phyloP scores from a whole-genome alignment of 2,329 filamentous ascomycete genomes.

The Arthrobotrys musiformis region DNA sequence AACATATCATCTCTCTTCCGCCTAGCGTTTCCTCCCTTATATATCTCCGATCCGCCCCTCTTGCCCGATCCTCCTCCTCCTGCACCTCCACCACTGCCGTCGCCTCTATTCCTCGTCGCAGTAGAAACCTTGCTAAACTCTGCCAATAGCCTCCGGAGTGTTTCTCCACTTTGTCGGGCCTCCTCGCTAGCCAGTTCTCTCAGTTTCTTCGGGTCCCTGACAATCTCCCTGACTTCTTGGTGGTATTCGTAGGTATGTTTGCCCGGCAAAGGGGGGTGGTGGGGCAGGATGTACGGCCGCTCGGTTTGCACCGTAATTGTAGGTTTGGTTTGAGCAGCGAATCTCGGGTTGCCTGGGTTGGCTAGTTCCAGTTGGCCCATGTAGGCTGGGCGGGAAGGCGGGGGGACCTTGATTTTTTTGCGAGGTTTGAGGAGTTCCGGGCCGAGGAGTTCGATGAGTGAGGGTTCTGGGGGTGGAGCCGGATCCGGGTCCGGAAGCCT shows the following conservation, averaged over 20 bases:
- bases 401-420: slow-evolving; percentile 47
- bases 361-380: slow-evolving; percentile 56
- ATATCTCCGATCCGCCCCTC: slow-evolving; percentile 22
- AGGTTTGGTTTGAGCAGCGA: slow-evolving; percentile 68
- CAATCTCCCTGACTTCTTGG: slow-evolving; percentile 69
- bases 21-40: slow-evolving; percentile 52
- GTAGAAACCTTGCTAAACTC: slow-evolving; percentile 58
- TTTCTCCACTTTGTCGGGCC: slow-evolving; percentile 73
- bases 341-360: slow-evolving; percentile 62
- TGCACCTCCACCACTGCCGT: slow-evolving; percentile 29
- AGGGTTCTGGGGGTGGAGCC: slow-evolving; percentile 38
- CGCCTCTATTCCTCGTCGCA: slow-evolving; percentile 23
- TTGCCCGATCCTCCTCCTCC: slow-evolving; percentile 14
- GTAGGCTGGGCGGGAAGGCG: slow-evolving; percentile 34
- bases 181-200: slow-evolving; percentile 74
- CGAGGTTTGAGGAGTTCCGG: slow-evolving; percentile 56
- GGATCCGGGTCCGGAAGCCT: slow-evolving; percentile 49
- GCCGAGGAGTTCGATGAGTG: slow-evolving; percentile 57
- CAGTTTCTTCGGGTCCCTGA: slow-evolving; percentile 71
- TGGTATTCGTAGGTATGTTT: slow-evolving; percentile 73
- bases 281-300: slow-evolving; percentile 69
- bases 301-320: slow-evolving; percentile 63
- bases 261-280: slow-evolving; percentile 73
- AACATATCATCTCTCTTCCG: slow-evolving; percentile 46
- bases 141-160: slow-evolving; percentile 70